Evolutionary conservation across 176 grass and related monocot genomes (phyloP).

Genomic region (Triticum monococcum): DNA sequence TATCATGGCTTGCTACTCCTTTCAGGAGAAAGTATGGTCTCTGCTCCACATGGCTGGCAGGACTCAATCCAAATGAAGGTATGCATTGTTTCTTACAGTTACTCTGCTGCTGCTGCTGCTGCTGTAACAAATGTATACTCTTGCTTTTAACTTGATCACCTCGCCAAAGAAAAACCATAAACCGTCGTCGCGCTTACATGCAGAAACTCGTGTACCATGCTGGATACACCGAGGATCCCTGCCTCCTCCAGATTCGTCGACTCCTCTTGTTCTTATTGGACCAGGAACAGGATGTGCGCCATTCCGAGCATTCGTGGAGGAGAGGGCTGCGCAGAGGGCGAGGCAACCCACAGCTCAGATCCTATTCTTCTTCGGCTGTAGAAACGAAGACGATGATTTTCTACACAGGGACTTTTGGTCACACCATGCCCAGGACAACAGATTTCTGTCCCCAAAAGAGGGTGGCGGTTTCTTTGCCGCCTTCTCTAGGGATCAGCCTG

Average conservation of each 20-base stretch:
- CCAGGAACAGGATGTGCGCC: constrained; percentile 94
- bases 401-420: constrained; percentile 88
- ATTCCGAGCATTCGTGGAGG: constrained; percentile 72
- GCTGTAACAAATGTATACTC: neutral
- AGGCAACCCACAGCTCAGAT: constrained; percentile 46
- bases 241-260: constrained; percentile 47
- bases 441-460: constrained; percentile 54
- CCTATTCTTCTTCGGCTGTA: constrained; percentile 87
- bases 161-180: neutral
- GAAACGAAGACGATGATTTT: constrained; percentile 67
- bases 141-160: neutral
- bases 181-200: neutral
- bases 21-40: constrained; percentile 72
- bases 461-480: constrained; percentile 82
- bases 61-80: constrained; percentile 59
- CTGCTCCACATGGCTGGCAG: constrained; percentile 76
- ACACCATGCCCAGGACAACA: constrained; percentile 57
- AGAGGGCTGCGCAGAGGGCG: constrained; percentile 52
- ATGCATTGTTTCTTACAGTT: neutral
- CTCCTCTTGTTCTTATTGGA: constrained; percentile 83
- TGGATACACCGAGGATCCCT: constrained; percentile 68
- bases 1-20: constrained; percentile 71
- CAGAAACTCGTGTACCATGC: constrained; percentile 62
- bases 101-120: neutral
- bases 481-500: constrained; percentile 82